These are phyloP conservation scores for Sporobolus alterniflorus DNA, from an alignment of 202 grass and related monocot genomes.

Conservation along the genomic window DNA sequence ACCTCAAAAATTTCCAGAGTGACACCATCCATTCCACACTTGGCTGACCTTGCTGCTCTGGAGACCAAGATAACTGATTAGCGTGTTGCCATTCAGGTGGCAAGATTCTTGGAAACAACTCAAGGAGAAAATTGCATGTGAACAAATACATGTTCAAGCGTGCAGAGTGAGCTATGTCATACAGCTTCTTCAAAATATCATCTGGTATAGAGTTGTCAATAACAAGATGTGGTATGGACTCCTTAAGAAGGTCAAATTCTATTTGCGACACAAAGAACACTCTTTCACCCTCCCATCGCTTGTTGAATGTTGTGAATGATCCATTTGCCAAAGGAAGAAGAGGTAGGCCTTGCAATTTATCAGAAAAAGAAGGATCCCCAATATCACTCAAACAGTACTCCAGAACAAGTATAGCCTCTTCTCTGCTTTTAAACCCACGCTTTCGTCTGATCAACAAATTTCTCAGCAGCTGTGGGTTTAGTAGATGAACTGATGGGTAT, in stretches of 20 bases:
- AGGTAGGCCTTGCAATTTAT: conserved; percentile 84
- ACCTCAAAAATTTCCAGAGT: conserved; percentile 82
- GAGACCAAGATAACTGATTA: conserved; percentile 80
- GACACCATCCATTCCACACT: conserved; percentile 82
- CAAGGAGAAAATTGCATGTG: conserved; percentile 74
- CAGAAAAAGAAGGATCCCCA: conserved; percentile 51
- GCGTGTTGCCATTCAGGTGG: conserved; percentile 90
- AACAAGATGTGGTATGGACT: conserved; percentile 83
- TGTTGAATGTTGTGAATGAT: conserved; percentile 78
- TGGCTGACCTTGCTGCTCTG: conserved; percentile 79
- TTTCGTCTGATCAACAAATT: conserved; percentile 87
- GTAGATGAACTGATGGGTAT: conserved; percentile 80
- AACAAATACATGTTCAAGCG: conserved; percentile 75
- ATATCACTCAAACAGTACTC: conserved; percentile 97
- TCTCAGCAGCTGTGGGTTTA: conserved; percentile 87
- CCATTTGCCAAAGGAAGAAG: conserved; percentile 95
- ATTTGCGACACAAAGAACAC: conserved; percentile 74
- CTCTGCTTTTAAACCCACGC: conserved; percentile 78
- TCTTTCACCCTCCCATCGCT: conserved; percentile 78
- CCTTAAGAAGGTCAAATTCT: conserved; percentile 90
- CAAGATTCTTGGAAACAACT: conserved; percentile 92
- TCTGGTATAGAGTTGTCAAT: conserved; percentile 80
- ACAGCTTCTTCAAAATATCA: conserved; percentile 70
- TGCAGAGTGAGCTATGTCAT: conserved; percentile 78
- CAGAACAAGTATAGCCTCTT: conserved; percentile 76